Evolutionary conservation across 140 eudicot genomes (phyloP), one percentile per base, ranked within the genome.

Genomic region (Ambrosia hybrid): DNA sequence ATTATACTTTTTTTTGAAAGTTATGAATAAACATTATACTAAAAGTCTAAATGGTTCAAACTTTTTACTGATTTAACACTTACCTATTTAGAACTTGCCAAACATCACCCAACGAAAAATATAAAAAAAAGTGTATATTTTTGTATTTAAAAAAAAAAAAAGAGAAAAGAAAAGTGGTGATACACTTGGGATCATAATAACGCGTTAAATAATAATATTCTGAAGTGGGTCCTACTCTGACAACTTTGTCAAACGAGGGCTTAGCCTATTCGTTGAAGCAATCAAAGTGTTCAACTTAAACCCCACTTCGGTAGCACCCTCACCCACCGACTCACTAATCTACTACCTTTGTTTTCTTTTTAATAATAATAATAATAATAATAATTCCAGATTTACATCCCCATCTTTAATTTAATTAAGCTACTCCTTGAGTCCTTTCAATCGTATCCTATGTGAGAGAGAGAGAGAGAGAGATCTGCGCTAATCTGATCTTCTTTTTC

Each of bases 311-410:
- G 48, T 41, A 6, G 10, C 48, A 41, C 45, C 33, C 45, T 3
- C 51, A n/a, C 71, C 65, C 71, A 78, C 82, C 82, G 77, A 71
- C 73, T 77, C 60, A 30, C 34, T 30, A 1, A 30, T 21, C 34
- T 30, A 30, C 45, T 74, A 2, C 64, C 73, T 65, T 72, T 58
- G 48, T 37, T 37, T 74, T 17, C 68, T 59, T 36, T 2, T 60
- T 21, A 21, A 21, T 21, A 21, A 21, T 21, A 5, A 49, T 39
- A 49, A 8, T 49, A 41, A 41, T 41, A 1, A 49, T 39, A 49
- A 8, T 49, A 41, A 41, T 41, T 0, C 15, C n/a, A 71, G 46
- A 65, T 70, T 45, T 49, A 49, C 55, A 49, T 49, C 55, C 10
- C 55, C 55, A 49, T 49, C 55, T 49, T 8, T 48, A 48, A 9